These are phyloP conservation scores for Clathrospora elynae DNA, from an alignment of 2,329 filamentous ascomycete genomes.

Conservation along the genomic window DNA sequence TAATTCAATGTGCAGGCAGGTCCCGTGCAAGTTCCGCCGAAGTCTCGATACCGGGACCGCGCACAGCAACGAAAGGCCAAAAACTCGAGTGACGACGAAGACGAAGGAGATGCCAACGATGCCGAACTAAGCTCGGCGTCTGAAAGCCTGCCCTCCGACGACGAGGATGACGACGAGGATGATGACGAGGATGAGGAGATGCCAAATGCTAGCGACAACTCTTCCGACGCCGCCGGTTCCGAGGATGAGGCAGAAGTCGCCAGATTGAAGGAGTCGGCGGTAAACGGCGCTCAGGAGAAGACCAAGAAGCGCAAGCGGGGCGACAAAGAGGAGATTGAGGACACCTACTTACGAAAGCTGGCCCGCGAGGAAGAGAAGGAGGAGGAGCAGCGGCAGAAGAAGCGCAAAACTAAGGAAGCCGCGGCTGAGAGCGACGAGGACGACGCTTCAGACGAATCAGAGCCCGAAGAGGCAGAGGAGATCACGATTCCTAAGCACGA, in stretches of 20 bases:
- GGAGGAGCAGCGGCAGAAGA: slow-evolving; percentile 47
- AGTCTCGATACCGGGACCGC: slow-evolving; percentile 46
- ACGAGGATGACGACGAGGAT: slow-evolving; percentile 30
- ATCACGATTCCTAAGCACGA: slow-evolving; percentile 58
- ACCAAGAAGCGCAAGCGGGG: slow-evolving; percentile 57
- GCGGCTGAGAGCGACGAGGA: slow-evolving; percentile 33
- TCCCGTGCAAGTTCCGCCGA: slow-evolving; percentile 47
- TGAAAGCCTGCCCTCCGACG: slow-evolving; percentile 16
- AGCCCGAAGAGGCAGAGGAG: slow-evolving; percentile 48
- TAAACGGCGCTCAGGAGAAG: slow-evolving; percentile 38
- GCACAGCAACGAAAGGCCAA: slow-evolving; percentile 26
- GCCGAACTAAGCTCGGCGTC: slow-evolving; percentile 25
- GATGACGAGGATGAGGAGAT: slow-evolving; percentile 44
- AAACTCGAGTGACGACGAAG: slow-evolving; percentile 57
- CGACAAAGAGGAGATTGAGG: slow-evolving; percentile 69
- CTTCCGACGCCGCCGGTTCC: slow-evolving; percentile 22
- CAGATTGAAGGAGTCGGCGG: slow-evolving; percentile 31
- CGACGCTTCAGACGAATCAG: slow-evolving; percentile 28
- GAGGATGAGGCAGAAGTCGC: slow-evolving; percentile 34
- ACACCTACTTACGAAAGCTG: slow-evolving; percentile 70
- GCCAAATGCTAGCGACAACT: slow-evolving; percentile 26
- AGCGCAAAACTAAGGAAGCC: slow-evolving; percentile 41
- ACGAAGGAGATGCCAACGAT: slow-evolving; percentile 52
- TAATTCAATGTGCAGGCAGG: slow-evolving; percentile 37
- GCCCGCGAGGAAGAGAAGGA: slow-evolving; percentile 54